A percentile compares a stretch with the other conserved stretches of the same genome.
Evolutionary conservation across 257 asterid genomes (phyloP).

Genomic region (Jacaranda copaia): DNA sequence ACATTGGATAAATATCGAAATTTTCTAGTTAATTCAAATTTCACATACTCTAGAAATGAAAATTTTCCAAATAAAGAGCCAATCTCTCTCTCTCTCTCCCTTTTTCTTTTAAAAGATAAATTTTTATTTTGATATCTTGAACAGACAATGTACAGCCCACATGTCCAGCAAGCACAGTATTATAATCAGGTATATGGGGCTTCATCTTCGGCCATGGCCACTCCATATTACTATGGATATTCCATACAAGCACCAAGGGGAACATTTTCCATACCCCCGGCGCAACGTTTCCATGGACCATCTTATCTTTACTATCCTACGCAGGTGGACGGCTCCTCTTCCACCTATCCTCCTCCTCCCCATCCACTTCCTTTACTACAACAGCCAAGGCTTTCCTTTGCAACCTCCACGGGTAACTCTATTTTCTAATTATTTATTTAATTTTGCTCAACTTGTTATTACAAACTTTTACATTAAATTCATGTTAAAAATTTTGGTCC

Average conservation of each 20-base stretch:
- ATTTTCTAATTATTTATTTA: background rate
- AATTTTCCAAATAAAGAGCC: no score
- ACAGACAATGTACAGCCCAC: slow-evolving; percentile 83
- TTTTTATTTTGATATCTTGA: background rate
- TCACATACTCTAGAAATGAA: background rate
- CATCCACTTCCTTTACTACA: slow-evolving; percentile 56
- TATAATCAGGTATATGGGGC: slow-evolving; percentile 69
- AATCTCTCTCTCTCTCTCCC: no score
- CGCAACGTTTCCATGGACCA: slow-evolving; percentile 76
- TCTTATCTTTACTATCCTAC: slow-evolving; percentile 80
- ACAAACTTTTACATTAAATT: background rate
- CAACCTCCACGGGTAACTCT: slow-evolving; percentile 66
- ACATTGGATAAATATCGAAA: background rate
- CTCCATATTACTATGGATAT: slow-evolving; percentile 80
- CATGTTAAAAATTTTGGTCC: no score
- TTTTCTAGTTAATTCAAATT: background rate
- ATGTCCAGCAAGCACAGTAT: slow-evolving; percentile 75
- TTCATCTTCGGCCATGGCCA: slow-evolving; percentile 63
- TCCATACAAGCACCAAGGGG: slow-evolving; percentile 70
- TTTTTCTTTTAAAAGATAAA: no score
- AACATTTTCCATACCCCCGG: slow-evolving; percentile 60
- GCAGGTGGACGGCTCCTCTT: slow-evolving; percentile 55
- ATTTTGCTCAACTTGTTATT: background rate
- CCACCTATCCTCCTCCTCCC: slow-evolving; percentile 55
- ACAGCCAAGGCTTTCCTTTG: slow-evolving; percentile 62